Evolutionary conservation across 306 rosid species (phyloP), one percentile per base, ranked within the genome.

Genomic region (Pyrus communis): DNA sequence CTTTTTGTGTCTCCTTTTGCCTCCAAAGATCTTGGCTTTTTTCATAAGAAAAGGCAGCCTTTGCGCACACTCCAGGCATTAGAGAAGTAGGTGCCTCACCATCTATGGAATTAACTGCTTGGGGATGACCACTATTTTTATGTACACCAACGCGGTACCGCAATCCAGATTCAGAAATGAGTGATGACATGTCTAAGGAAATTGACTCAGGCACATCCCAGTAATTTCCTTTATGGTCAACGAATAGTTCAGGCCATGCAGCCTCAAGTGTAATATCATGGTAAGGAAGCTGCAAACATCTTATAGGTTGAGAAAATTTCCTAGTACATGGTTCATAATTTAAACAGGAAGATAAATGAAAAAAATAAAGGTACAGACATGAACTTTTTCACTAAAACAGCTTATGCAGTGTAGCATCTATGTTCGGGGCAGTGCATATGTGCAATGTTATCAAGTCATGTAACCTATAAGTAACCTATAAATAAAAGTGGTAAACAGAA

Each of bases 241-340:
- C 51, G 79, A 88, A 94, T 82, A 91, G 82, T 82, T 91, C 96
- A 54, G 93, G 97, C 97, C 95, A 94, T 71, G 97, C 97, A 68
- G 96, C 91, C 82, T 94, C 98, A 65, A 91, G 59, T 4, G 85
- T 80, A 75, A 94, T 71, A 84, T 94, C 98, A 75, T 94, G 98
- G 71, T 85, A 33, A 54, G 85, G 88, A 80, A 91, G 88, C 98
- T 94, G 92, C 81, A 86, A 51, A 59, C 40, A 84, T 28, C 33
- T 33, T 49, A 70, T 28, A 69, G 27, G 65, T 70, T 71, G 54
- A 77, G 85, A 60, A 69, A 70, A 42, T 70, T 77, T 51, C 67
- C 38, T 75, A 3, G 15, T 38, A 68, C 60, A 69, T 67, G 77
- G 66, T 61, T 46, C 62, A 74, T 45, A 58, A 49, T 51, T 76